Evolutionary conservation across 139 green algal species (phyloP), one percentile per base, ranked within the genome.

Genomic region (Picochlorum sp.): DNA sequence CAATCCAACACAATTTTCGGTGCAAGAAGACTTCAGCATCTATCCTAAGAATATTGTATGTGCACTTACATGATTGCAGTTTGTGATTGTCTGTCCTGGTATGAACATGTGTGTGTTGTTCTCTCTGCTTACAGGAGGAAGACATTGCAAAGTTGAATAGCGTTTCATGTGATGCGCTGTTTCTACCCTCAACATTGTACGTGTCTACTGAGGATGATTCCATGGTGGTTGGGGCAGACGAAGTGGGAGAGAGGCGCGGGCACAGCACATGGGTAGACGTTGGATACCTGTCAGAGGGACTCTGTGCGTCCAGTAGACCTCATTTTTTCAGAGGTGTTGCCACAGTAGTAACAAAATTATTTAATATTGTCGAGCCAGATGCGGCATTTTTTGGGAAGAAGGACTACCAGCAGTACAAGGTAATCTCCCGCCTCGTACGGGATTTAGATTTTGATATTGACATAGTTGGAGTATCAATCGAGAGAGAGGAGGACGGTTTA

Each of bases 241-340:
- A 3, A 1, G 50, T 67, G 16, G 24, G 23, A 7, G 56, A 79
- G 52, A 66, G 72, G 0, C 81, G 81, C 26, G 63, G 69, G 0
- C 86, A 97, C 57, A 81, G 93, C 55, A 96, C 88, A 18, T 95
- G 75, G 60, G 80, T 97, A 8, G 44, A 34, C 4, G 77, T 94
- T 47, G 83, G 94, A 66, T 66, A 73, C 11, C 74, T 98, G 63
- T 85, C 96, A 72, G 69, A 77, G 56, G 80, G 81, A 1, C 73
- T 99, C 28, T 97, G 90, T 66, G 90, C 86, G 6, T 37, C 49
- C 6, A 86, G 79, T 3, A 78, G 94, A 1, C 94, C 94, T 0
- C 85, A 95, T 72, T 98, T 98, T 69, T 99, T 99, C 78, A 71
- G 85, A n/a, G 94, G 94, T 7, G 94, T 99, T 9, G 85, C 83